These are phyloP conservation scores for Penicillium pancosmium DNA, from an alignment of 495 filamentous ascomycete genomes.

Conservation along the genomic window DNA sequence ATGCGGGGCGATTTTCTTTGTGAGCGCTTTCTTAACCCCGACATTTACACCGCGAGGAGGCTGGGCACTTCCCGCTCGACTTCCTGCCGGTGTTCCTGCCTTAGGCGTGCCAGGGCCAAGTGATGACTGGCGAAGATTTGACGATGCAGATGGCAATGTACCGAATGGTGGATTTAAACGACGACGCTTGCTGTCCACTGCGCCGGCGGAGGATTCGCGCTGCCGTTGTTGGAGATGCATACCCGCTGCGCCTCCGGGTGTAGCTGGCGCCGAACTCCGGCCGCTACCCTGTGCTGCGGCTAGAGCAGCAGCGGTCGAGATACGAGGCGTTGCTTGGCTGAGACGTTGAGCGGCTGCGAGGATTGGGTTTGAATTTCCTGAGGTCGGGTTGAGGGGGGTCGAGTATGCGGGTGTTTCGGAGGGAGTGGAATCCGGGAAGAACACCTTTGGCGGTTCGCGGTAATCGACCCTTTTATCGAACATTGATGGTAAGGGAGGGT, in stretches of 20 bases:
- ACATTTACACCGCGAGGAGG: conserved; percentile 53
- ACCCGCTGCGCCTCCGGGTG: conserved; percentile 60
- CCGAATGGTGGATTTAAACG: conserved; percentile 68
- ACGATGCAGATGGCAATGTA: conserved; percentile 67
- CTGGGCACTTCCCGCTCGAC: conserved; percentile 72
- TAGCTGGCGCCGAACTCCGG: conserved; percentile 64
- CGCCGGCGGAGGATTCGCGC: conserved; percentile 78
- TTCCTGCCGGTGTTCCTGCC: conserved; percentile 62
- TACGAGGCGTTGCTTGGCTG: conserved; percentile 43
- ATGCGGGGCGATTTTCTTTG: conserved; percentile 69
- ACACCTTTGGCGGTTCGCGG: conserved; percentile 56
- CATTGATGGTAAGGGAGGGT: conserved; percentile 80
- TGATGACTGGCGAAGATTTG: conserved; percentile 78
- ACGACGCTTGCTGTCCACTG: conserved; percentile 71
- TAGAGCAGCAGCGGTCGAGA: conserved; percentile 22
- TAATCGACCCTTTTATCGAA: conserved; percentile 63
- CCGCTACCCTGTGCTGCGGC: conserved; percentile 34
- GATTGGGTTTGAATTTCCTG: conserved; percentile 45
- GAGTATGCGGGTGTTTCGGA: conserved; percentile 41
- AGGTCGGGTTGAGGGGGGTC: conserved; percentile 45
- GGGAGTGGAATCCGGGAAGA: conserved; percentile 50
- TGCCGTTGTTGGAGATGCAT: conserved; percentile 62
- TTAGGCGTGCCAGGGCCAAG: conserved; percentile 88
- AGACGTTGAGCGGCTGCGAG: conserved; percentile 49
- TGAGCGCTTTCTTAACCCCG: conserved; percentile 53